phyloP scores from a whole-genome alignment of 768 basidiomycete genomes.

The Cytidiella melzeri region DNA sequence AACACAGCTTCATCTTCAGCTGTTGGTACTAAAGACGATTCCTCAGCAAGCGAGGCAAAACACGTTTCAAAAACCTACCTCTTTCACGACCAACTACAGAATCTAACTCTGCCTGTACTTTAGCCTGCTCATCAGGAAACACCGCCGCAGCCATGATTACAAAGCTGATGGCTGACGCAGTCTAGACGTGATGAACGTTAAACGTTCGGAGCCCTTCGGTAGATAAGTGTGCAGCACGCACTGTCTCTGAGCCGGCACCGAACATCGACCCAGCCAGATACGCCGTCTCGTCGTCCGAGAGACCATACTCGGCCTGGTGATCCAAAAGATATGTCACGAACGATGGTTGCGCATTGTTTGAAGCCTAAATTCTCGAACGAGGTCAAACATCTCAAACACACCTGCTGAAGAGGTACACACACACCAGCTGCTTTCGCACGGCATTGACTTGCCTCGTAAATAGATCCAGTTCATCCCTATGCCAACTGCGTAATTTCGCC shows the following conservation, averaged over 20 bases:
- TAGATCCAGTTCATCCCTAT: constrained; percentile 34
- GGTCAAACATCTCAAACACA: not conserved
- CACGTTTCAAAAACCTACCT: constrained; percentile 17
- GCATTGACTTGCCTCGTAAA: constrained; percentile 26
- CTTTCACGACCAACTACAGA: constrained; percentile 29
- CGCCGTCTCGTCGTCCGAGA: constrained; percentile 30
- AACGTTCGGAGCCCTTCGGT: too few species aligned
- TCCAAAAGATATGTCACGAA: constrained; percentile 35
- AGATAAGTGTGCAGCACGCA: too few species aligned
- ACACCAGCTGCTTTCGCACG: constrained; percentile 26
- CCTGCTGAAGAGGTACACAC: constrained; percentile 1
- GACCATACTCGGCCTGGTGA: constrained; percentile 25
- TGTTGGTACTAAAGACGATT: constrained; percentile 28
- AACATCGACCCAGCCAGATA: constrained; percentile 39
- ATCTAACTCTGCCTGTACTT: constrained; percentile 33
- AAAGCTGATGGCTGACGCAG: constrained; percentile 21
- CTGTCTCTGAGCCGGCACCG: constrained; percentile 37
- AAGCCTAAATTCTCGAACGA: constrained; percentile 14
- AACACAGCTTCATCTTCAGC: constrained; percentile 34
- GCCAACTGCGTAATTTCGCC: constrained; percentile 49
- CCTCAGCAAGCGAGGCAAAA: not conserved
- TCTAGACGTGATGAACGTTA: too few species aligned
- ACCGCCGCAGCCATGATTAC: constrained; percentile 34
- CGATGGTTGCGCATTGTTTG: constrained; percentile 22
- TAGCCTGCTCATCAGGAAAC: constrained; percentile 28